Evolutionary conservation across 2,329 filamentous ascomycete species (phyloP).

Genomic region (Diplocarpon rosae): DNA sequence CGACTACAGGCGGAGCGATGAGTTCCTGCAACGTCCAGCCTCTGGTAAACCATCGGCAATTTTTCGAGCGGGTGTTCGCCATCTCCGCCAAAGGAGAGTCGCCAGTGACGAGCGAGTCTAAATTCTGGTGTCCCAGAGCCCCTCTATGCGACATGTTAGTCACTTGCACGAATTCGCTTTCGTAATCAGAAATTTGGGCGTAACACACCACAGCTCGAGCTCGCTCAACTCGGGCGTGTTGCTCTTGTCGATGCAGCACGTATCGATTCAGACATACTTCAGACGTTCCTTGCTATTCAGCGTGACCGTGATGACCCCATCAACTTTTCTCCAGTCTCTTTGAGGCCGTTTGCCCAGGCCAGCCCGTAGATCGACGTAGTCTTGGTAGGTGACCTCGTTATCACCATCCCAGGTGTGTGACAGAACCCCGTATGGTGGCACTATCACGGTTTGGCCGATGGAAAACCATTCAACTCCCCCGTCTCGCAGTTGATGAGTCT

Average conservation of each 20-base stretch:
- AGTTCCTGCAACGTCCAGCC: conserved; percentile 3
- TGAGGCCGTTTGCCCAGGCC: not conserved
- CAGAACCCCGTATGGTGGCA: conserved; percentile 22
- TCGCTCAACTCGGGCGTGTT: conserved; percentile 4
- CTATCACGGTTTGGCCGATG: not conserved
- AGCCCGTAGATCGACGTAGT: conserved; percentile 4
- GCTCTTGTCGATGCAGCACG: conserved; percentile 12
- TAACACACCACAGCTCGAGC: conserved; percentile 5
- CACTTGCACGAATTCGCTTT: not conserved
- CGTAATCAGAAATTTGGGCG: conserved; percentile 6
- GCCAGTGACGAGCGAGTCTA: conserved; percentile 1
- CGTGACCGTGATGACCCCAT: not conserved
- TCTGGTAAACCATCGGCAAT: not conserved
- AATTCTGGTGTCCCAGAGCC: not conserved
- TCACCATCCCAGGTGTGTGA: conserved; percentile 24
- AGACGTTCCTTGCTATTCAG: conserved; percentile 1
- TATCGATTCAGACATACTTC: conserved; percentile 8
- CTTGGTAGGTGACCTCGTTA: conserved; percentile 22
- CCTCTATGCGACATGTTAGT: not conserved
- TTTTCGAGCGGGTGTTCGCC: not conserved
- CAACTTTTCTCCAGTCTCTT: not conserved
- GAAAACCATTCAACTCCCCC: not conserved
- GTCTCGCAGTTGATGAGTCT: not conserved
- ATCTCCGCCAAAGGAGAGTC: not conserved
- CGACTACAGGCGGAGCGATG: not conserved